Percentiles rank a stretch among this genome's conserved stretches.
Conservation (phyloP, 2,329 filamentous ascomycete species). For the Xylariaceae sp. region DNA sequence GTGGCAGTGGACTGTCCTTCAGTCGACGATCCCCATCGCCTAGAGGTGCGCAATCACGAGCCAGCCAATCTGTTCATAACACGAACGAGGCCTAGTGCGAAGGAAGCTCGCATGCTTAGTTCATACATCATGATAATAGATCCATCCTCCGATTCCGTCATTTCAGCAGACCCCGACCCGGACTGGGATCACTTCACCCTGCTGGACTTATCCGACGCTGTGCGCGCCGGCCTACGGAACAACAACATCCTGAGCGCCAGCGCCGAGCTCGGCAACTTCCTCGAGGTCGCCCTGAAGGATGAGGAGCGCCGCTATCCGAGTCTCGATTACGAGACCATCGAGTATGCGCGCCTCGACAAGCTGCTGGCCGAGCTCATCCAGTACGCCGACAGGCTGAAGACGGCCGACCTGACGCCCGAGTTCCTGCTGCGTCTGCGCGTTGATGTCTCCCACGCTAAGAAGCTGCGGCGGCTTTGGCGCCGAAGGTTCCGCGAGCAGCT, state of each 20-base stretch:
- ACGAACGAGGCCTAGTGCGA: too few relatives aligned
- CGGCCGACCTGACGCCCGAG: constrained; percentile 27
- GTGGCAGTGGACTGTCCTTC: constrained; percentile 19
- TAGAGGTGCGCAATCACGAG: constrained; percentile 21
- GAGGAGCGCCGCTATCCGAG: constrained; percentile 33
- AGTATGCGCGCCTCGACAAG: constrained; percentile 33
- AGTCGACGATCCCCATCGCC: constrained; percentile 21
- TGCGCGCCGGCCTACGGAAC: constrained; percentile 35
- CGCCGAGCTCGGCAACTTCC: constrained; percentile 34
- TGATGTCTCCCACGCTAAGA: constrained; percentile 35
- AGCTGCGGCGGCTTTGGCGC: constrained; percentile 40
- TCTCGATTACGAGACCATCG: constrained; percentile 38
- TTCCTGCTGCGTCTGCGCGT: constrained; percentile 31
- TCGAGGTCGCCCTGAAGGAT: constrained; percentile 37
- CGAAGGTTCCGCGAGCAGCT: constrained; percentile 41
- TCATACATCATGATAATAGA: constrained; percentile 8
- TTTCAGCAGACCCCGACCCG: constrained; percentile 18
- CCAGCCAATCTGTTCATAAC: not conserved
- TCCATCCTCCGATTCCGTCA: constrained; percentile 14
- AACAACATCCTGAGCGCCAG: constrained; percentile 33
- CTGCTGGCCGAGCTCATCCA: constrained; percentile 41
- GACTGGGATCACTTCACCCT: constrained; percentile 25
- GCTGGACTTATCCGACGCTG: constrained; percentile 40
- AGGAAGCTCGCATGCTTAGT: constrained; percentile 1
- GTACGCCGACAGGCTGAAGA: constrained; percentile 36